Conservation (phyloP, 2,329 filamentous ascomycete genomes). For the Leptographium radiaticola region DNA sequence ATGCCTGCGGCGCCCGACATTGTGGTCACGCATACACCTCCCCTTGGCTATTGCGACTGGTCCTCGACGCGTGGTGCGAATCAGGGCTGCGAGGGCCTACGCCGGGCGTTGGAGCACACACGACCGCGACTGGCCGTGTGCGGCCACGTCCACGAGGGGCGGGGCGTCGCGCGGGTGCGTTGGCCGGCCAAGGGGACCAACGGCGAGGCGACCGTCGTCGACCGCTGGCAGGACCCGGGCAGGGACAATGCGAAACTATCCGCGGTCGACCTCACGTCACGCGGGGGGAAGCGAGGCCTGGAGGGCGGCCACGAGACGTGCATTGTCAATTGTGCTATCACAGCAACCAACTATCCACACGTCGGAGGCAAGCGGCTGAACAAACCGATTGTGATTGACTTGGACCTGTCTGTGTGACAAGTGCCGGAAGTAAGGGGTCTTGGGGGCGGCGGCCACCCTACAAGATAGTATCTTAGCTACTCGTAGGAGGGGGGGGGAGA, state of each 20-base stretch:
- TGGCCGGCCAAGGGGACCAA: conserved; percentile 32
- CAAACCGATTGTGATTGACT: conserved; percentile 73
- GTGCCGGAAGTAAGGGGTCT: neutral
- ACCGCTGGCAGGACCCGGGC: conserved; percentile 47
- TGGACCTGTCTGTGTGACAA: conserved; percentile 53
- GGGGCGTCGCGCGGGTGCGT: conserved; percentile 48
- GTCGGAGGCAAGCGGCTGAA: conserved; percentile 50
- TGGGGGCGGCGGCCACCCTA: too few species aligned
- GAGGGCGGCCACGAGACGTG: conserved; percentile 54
- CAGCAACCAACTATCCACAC: conserved; percentile 55
- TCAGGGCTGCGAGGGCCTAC: conserved; percentile 48
- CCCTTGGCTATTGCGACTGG: conserved; percentile 45
- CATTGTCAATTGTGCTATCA: conserved; percentile 67
- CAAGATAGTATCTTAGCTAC: too few species aligned
- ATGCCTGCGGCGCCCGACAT: conserved; percentile 52
- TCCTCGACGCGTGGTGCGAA: conserved; percentile 20
- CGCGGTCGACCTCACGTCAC: conserved; percentile 45
- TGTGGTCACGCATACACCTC: conserved; percentile 58
- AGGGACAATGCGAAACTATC: conserved; percentile 46
- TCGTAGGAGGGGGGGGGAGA: too few species aligned
- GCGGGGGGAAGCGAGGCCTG: conserved; percentile 24
- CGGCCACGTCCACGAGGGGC: conserved; percentile 58
- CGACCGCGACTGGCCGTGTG: conserved; percentile 54
- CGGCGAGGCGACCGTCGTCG: conserved; percentile 9
- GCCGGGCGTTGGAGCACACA: conserved; percentile 42